Evolutionary conservation across 306 rosid genomes (phyloP).

Genomic region (Sindora glabra): DNA sequence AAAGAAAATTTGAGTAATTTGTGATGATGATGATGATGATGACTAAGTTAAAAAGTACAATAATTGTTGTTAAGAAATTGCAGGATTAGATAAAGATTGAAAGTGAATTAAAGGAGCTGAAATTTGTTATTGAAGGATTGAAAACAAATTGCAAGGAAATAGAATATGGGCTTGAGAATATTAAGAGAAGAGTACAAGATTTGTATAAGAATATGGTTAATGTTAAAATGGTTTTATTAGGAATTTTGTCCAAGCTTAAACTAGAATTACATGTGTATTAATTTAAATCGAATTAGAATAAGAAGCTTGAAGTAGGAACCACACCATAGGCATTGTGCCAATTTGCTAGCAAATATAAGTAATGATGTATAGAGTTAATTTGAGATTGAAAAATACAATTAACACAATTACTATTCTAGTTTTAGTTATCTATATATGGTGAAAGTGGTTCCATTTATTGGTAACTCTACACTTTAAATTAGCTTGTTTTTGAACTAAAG

Average conservation of each 20-base stretch:
- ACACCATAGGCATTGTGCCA: not conserved
- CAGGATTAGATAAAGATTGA: constrained; percentile 19
- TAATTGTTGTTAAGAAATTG: constrained; percentile 24
- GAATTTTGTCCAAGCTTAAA: constrained; percentile 40
- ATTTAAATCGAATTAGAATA: constrained; percentile 9
- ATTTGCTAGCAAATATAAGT: constrained; percentile 1
- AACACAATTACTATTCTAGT: not conserved
- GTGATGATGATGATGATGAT: constrained; percentile 7
- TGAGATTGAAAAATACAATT: not conserved
- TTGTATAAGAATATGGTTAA: constrained; percentile 39
- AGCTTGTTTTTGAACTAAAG: too few species aligned
- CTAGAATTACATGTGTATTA: too few species aligned
- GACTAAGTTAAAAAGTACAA: constrained; percentile 25
- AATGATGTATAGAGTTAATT: constrained; percentile 11
- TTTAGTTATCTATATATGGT: too few species aligned
- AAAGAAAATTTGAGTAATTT: not conserved
- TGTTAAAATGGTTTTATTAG: constrained; percentile 42
- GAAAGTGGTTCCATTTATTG: too few species aligned
- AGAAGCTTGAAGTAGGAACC: constrained; percentile 5
- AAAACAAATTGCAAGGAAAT: constrained; percentile 20
- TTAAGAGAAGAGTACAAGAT: constrained; percentile 35
- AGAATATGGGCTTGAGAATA: constrained; percentile 23
- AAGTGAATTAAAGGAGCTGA: constrained; percentile 13
- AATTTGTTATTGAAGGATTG: constrained; percentile 23
- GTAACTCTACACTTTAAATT: too few species aligned